A percentile compares a stretch with the other conserved stretches of the same genome.
Evolutionary conservation across 148 eudicot species (phyloP).

Genomic region (Polygonum maritimum): DNA sequence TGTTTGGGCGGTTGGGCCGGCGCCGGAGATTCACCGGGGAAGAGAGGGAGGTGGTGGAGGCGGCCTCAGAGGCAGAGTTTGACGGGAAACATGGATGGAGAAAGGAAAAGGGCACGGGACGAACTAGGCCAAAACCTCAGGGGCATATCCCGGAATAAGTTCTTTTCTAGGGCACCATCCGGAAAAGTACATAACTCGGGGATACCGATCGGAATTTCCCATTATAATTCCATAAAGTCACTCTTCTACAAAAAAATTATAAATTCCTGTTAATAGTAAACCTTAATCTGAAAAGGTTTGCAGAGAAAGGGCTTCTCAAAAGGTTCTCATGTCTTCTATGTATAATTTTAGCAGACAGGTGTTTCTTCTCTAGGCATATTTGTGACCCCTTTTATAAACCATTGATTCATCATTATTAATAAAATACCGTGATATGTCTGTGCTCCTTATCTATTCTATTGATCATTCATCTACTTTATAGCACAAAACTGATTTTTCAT

Average conservation of each 20-base stretch:
- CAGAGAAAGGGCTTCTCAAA: neutral
- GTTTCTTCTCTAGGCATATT: neutral
- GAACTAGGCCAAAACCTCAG: no score
- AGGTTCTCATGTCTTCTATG: neutral
- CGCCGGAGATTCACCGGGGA: no score
- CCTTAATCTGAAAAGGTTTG: neutral
- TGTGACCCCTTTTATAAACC: neutral
- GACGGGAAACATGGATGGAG: no score
- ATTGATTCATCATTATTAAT: neutral
- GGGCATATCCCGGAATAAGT: no score
- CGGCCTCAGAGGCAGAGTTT: no score
- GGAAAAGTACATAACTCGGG: no score
- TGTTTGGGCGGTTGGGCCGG: no score
- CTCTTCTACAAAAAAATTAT: neutral
- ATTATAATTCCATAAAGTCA: neutral
- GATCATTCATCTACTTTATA: conserved; percentile 9
- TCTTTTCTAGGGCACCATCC: no score
- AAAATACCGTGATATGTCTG: neutral
- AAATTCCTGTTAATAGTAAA: neutral
- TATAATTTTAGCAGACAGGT: neutral
- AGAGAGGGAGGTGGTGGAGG: no score
- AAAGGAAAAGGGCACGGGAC: no score
- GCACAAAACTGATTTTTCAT: neutral
- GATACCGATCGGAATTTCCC: no score
- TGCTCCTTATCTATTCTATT: neutral